Evolutionary conservation across 2,329 filamentous ascomycete species (phyloP).

Genomic region (Sporothrix pseudoabietina): DNA sequence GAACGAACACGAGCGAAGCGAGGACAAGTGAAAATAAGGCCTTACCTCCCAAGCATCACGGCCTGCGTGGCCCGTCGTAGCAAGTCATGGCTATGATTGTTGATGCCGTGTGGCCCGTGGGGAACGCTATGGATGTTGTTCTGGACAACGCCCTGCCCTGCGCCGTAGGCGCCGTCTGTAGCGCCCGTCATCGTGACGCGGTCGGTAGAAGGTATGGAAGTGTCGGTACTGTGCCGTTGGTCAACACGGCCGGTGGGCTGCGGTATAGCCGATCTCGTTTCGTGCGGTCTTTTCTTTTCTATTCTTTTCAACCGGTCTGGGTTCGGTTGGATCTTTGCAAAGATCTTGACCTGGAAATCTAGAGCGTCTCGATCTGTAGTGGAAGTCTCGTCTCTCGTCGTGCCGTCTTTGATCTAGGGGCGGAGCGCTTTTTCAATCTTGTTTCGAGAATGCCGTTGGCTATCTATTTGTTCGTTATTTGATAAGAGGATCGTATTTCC

Average conservation of each 20-base stretch:
- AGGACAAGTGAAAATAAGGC: neutral
- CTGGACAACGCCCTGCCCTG: constrained; percentile 26
- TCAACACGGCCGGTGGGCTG: neutral
- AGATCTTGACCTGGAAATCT: neutral
- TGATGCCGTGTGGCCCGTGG: constrained; percentile 37
- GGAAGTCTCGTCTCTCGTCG: neutral
- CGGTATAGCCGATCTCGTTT: neutral
- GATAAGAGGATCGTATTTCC: neutral
- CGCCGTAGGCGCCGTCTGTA: constrained; percentile 42
- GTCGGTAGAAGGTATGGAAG: neutral
- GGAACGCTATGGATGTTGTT: neutral
- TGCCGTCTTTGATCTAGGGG: neutral
- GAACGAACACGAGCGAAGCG: neutral
- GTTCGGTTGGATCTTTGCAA: neutral
- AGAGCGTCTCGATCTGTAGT: neutral
- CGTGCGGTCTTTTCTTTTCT: neutral
- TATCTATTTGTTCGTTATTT: neutral
- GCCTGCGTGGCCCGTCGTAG: constrained; percentile 63
- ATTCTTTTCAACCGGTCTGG: neutral
- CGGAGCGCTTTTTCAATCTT: neutral
- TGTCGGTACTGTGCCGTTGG: neutral
- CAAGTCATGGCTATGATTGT: constrained; percentile 51
- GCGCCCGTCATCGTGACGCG: constrained; percentile 52
- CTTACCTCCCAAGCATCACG: constrained; percentile 65
- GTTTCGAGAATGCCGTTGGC: neutral